Percentiles rank a stretch among this genome's conserved stretches.
These are phyloP conservation scores for Ogataea ganodermae DNA, from an alignment of 805 yeast genomes.

Conservation along the genomic window DNA sequence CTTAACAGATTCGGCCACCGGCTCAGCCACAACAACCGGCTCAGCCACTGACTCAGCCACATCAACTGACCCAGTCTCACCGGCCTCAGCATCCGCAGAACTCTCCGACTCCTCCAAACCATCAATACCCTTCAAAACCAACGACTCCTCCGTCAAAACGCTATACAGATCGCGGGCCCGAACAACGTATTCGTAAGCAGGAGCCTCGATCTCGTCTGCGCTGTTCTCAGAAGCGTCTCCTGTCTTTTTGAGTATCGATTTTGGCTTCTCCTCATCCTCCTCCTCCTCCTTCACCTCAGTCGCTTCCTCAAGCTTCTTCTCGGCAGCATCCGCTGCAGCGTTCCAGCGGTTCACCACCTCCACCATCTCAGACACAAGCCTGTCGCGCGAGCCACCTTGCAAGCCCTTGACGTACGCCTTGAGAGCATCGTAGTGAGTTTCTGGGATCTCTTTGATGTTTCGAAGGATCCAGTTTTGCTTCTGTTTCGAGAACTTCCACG, in stretches of 20 bases:
- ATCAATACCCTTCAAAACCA: constrained; percentile 37
- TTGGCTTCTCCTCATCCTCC: constrained; percentile 16
- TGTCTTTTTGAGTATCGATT: constrained; percentile 16
- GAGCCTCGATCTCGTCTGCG: constrained; percentile 17
- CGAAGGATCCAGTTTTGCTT: constrained; percentile 84
- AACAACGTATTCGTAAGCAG: constrained; percentile 42
- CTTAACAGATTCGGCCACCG: constrained; percentile 11
- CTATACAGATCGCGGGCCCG: constrained; percentile 42
- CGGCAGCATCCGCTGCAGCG: constrained; percentile 43
- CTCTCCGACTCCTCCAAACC: constrained; percentile 6
- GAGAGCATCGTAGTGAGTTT: constrained; percentile 52
- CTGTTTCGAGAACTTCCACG: constrained; percentile 85
- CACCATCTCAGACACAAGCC: constrained; percentile 53
- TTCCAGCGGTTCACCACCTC: constrained; percentile 60
- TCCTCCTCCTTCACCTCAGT: constrained; percentile 17
- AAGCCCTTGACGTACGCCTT: constrained; percentile 56
- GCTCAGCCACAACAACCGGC: constrained; percentile 9
- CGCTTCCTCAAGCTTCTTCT: constrained; percentile 39
- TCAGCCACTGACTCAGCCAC: constrained; percentile 13
- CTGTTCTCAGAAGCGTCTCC: constrained; percentile 25
- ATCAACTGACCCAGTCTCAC: not conserved
- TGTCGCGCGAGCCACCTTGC: constrained; percentile 68
- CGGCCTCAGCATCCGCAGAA: constrained; percentile 11
- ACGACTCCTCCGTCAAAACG: constrained; percentile 38
- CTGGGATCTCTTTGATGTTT: constrained; percentile 55